Base-by-base conservation (phyloP, 1,284 basidiomycete genomes). In the Vanrija sp. region DNA sequence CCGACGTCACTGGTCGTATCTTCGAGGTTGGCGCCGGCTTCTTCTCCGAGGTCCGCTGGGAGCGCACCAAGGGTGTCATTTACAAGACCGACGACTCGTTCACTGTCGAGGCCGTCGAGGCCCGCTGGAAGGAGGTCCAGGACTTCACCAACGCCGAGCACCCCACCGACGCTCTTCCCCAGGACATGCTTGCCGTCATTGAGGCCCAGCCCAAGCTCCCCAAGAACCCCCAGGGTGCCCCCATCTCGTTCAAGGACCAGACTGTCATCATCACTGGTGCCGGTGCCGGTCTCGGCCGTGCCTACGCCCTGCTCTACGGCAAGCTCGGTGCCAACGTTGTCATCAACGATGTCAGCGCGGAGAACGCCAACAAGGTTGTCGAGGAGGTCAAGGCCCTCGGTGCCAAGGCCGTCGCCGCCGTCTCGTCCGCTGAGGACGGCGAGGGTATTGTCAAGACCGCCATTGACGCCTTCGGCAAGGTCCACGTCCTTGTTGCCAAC, bases 21-120 rank as follows among this genome's bases (percentile, higher is more conserved):
- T 98, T 95, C 66, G 95, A 98, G 78, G 83, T 94, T 40, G 96
- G 94, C 43, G 96, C 91, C 47, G 96, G 95, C 12, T 98, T 87
- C 75, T 82, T 92, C 58, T 89, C 92, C 7, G 91, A 95, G 77
- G 82, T 98, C 55, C 84, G 96, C 61, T 97, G 93, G 88, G 91
- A 98, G 78, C 84, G 93, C 58, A 88, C 88, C 73, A 84, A 87
- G 61, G 95, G 82, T 69, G 82, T 83, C 25, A 81, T 95, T 49
- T 98, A 95, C 85, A 94, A 88, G 79, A 87, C 92, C 14, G 64
- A 63, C 52, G 93, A 98, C 71, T 85, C 83, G 29, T 98, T 96
- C 77, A 98, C 96, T 0, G 95, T 95, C 16, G 92, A 91, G 46
- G 95, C 96, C 47, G 92, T 93, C 43, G 89, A 89, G 71, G 81